Evolutionary conservation across 2,329 filamentous ascomycete genomes (phyloP), one percentile per base, ranked within the genome.

Genomic region (Erysiphe pulchra): DNA sequence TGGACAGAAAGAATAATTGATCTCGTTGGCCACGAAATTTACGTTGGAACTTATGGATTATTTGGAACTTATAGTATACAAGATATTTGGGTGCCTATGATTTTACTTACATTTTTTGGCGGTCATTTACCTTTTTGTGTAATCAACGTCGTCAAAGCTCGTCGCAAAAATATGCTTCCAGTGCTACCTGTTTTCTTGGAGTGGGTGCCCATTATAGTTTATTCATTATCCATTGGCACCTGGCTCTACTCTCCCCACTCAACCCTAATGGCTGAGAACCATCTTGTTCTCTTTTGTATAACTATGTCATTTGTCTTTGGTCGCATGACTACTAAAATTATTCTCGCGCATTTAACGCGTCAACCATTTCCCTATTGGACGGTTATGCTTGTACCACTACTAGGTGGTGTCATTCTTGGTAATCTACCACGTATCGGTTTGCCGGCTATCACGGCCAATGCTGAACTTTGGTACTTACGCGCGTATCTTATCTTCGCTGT

Each of bases 331-430:
- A 98, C 90, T 36, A 98, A 95, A 67, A 95, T 95, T 62, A 98
- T 98, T 58, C 75, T 98, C 16, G 87, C 90, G 2, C 90, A 98
- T 61, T 68, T 98, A 45, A 90, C 90, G 1, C 75, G 75, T 50
- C 90, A 95, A 60, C 82, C 87, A 3, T 98, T 95, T 63, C 90
- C 90, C 1, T 92, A 82, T 69, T 95, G 86, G 85, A 95, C 90
- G 11, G 71, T 90, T 43, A 81, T 95, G 71, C 69, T 95, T 34
- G 75, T 73, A 32, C 90, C 90, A 8, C 75, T 98, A 36, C 70
- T 94, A 42, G 80, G 81, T 44, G 90, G 90, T 45, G 86, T 85
- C 7, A 56, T 87, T 1, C 64, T 95, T 37, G 78, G 73, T 18
- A 94, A 95, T 62, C 64, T 93, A 46, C 87, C 87, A 5, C 69